Base-by-base conservation (phyloP, 371 early-diverging fungal genomes). In the Encephalitozoon romaleae region DNA sequence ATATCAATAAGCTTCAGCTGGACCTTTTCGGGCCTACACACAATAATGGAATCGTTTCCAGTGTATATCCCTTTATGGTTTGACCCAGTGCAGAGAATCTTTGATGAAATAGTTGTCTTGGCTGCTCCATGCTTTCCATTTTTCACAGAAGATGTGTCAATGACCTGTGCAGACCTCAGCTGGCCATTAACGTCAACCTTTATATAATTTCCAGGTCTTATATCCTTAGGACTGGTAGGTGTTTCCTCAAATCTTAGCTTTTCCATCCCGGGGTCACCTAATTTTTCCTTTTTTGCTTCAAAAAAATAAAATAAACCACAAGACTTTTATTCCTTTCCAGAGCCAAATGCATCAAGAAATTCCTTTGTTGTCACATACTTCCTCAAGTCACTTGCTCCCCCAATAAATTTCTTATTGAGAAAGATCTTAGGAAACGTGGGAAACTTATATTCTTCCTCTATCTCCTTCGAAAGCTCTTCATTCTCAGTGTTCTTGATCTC, bases 61-160 rank as follows among this genome's bases (percentile, higher is more conserved):
- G 59, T 59, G 23, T 74, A 23, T 38, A 63, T 77, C 4, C 34
- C 26, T 25, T 55, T 23, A 39, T 71, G 23, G 59, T 18, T 41
- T 25, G 49, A 23, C 8, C 53, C 67, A 26, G 43, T 76, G 6
- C 8, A 32, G n/a, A 76, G 25, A 53, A 75, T 69, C 38, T 69
- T 66, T 2, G 70, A 23, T 15, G 5, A 11, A 18, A 79, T 42
- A 0, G 54, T 59, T 26, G 70, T 72, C 69, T 85, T 85, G 11
- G 83, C 83, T 39, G 84, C 23, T 52, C 85, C 85, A 69, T 85
- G 85, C 73, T 85, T 85, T 28, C 85, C 85, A 45, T 82, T 70
- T 70, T 85, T 85, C 2, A 70, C 74, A 32, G 74, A 72, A 32
- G 75, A 53, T 21, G 82, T 77, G 8, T 74, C 65, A 0, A 18